Evolutionary conservation across 257 asterid species (phyloP).

Genomic region (Solanum chmielewskii): DNA sequence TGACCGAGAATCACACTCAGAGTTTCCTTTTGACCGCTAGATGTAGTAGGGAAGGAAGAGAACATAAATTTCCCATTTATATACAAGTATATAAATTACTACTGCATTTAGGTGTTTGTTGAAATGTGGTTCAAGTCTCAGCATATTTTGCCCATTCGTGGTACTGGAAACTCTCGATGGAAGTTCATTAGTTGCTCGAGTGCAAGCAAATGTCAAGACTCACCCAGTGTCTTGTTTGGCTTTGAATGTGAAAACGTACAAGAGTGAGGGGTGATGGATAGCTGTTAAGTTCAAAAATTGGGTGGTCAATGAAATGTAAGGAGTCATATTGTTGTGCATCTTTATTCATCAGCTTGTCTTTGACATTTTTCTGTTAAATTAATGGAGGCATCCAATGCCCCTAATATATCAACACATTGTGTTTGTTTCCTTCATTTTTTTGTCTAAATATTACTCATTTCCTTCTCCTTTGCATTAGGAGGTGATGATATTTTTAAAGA

Average conservation of each 20-base stretch:
- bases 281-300: not conserved
- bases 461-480: not conserved
- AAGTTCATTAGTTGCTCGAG: not conserved
- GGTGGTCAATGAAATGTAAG: not conserved
- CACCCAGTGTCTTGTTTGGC: not conserved
- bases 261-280: not conserved
- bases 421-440: not conserved
- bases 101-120: not conserved
- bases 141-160: not conserved
- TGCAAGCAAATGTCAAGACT: not conserved
- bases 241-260: not conserved
- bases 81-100: not conserved
- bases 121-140: not conserved
- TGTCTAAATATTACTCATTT: not conserved
- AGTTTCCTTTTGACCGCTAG: constrained; percentile 51
- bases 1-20: constrained; percentile 54
- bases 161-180: not conserved
- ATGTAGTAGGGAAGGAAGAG: not conserved
- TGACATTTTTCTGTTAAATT: not conserved
- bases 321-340: not conserved
- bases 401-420: not conserved
- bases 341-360: not conserved
- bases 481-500: too few species aligned
- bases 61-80: not conserved
- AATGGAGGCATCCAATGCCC: not conserved